phyloP scores from a whole-genome alignment of 2,329 filamentous ascomycete species.

The Dactylonectria macrodidyma region DNA sequence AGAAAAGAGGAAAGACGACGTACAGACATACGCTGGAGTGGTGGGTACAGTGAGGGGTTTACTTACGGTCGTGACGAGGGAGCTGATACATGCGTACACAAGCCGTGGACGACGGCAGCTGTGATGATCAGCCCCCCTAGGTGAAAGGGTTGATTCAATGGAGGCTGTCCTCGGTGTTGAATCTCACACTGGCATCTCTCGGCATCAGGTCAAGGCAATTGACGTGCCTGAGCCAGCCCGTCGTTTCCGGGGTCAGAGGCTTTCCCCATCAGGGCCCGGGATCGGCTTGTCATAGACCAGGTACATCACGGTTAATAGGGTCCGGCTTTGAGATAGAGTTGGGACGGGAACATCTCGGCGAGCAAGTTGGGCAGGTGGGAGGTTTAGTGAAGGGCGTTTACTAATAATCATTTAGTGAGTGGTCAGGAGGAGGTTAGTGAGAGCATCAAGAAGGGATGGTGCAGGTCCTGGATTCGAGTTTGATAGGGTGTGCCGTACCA shows the following conservation, averaged over 20 bases:
- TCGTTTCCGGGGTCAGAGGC: conserved; percentile 12
- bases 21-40: background rate
- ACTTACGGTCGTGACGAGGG: background rate
- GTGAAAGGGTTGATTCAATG: conserved; percentile 4
- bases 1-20: conserved; percentile 30
- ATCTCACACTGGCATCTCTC: conserved; percentile 10
- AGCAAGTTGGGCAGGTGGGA: conserved; percentile 22
- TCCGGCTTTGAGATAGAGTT: conserved; percentile 26
- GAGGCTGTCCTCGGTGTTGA: conserved; percentile 13
- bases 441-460: background rate
- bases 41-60: conserved; percentile 28
- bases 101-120: conserved; percentile 10
- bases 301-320: background rate
- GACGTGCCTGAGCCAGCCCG: conserved; percentile 2
- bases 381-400: conserved; percentile 11
- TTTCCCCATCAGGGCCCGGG: conserved; percentile 5
- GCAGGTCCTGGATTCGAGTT: background rate
- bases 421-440: conserved; percentile 4
- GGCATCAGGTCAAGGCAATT: background rate
- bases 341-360: conserved; percentile 28
- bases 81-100: no score
- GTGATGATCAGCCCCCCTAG: conserved; percentile 16
- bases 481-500: background rate
- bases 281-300: background rate
- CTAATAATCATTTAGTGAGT: background rate